Evolutionary conservation across 2,329 filamentous ascomycete species (phyloP).

Genomic region (Diplodia seriata): DNA sequence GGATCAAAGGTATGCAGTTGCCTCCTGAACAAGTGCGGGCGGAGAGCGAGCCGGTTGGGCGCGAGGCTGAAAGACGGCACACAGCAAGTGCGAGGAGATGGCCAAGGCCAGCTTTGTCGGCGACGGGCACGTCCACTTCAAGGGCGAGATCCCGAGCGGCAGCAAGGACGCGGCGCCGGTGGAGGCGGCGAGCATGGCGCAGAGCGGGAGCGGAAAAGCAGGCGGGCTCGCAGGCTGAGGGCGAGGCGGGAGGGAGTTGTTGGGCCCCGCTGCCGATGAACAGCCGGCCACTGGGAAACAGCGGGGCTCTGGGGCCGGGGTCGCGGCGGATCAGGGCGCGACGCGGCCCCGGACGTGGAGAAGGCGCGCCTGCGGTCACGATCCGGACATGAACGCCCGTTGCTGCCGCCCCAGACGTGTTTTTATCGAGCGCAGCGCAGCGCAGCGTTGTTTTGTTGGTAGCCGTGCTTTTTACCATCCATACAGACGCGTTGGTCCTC

Average conservation of each 20-base stretch:
- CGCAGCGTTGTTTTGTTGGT: not conserved
- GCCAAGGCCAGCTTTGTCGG: conserved; percentile 21
- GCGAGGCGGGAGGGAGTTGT: not conserved
- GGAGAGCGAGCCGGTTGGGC: not conserved
- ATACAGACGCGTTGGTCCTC: conserved; percentile 9
- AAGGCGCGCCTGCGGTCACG: not conserved
- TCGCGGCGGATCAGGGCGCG: conserved; percentile 19
- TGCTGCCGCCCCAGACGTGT: too few relatives aligned
- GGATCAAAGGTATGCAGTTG: conserved; percentile 3
- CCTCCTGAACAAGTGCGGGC: not conserved
- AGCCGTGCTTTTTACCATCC: too few relatives aligned
- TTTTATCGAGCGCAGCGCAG: not conserved
- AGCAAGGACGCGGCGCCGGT: conserved; percentile 3
- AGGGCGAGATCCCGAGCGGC: conserved; percentile 1
- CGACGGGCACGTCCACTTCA: conserved; percentile 25
- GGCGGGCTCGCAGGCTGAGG: conserved; percentile 9
- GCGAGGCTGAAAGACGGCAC: conserved; percentile 8
- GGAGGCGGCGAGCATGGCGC: not conserved
- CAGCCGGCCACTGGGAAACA: not conserved
- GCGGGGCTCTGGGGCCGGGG: conserved; percentile 5
- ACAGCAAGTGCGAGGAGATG: not conserved
- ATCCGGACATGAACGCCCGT: not conserved
- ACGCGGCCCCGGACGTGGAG: conserved; percentile 8
- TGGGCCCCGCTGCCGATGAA: conserved; percentile 26
- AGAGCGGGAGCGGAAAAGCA: not conserved